Percentiles rank a stretch among this genome's conserved stretches.
Evolutionary conservation across 2,329 filamentous ascomycete species (phyloP).

Genomic region (Trichophyton mentagrophytes): DNA sequence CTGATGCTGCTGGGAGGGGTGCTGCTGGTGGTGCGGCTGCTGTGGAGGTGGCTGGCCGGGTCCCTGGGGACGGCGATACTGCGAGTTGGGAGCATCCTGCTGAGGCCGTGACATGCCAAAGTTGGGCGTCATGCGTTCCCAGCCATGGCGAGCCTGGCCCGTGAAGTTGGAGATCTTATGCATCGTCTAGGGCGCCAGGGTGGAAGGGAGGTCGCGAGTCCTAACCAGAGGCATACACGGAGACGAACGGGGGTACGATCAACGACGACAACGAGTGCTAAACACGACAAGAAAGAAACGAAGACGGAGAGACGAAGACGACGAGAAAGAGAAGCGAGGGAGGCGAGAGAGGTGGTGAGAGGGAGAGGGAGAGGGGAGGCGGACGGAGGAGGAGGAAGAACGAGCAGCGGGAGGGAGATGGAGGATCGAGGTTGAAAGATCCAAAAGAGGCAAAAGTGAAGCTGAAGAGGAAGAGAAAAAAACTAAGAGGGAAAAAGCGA

Average conservation of each 20-base stretch:
- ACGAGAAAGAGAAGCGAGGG: neutral
- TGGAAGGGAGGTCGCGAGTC: neutral
- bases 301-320: slow-evolving; percentile 11
- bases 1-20: neutral
- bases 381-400: slow-evolving; percentile 1
- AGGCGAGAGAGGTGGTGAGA: slow-evolving; percentile 7
- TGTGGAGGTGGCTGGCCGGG: slow-evolving; percentile 35
- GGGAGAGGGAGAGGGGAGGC: slow-evolving; percentile 15
- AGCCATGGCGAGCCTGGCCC: slow-evolving; percentile 52
- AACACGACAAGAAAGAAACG: slow-evolving; percentile 9
- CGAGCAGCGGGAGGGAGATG: neutral
- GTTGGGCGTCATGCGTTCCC: slow-evolving; percentile 54
- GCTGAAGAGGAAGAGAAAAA: neutral
- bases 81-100: slow-evolving; percentile 41
- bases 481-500: neutral
- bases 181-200: slow-evolving; percentile 33
- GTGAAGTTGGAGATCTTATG: slow-evolving; percentile 58
- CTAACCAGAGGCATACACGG: slow-evolving; percentile 5
- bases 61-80: slow-evolving; percentile 43
- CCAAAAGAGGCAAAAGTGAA: neutral
- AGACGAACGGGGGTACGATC: neutral
- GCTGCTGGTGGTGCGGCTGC: neutral
- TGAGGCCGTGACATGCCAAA: slow-evolving; percentile 51
- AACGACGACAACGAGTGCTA: too few relatives aligned
- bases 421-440: neutral